phyloP scores from a whole-genome alignment of 2,329 filamentous ascomycete genomes.

The Tympanopsis confertula region DNA sequence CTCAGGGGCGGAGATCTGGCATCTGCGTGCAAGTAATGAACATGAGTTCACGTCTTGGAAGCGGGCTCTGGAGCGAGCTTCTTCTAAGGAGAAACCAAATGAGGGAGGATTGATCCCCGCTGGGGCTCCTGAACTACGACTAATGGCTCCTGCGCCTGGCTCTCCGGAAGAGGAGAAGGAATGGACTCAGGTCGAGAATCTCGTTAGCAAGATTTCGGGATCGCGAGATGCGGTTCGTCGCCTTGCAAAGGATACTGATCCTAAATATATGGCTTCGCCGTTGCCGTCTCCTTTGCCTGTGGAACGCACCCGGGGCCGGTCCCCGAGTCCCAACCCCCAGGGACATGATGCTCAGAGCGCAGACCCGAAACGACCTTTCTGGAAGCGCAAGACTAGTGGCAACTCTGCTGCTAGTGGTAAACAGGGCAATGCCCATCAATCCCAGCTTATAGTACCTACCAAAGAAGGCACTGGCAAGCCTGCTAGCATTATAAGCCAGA shows the following conservation, averaged over 20 bases:
- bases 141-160: neutral
- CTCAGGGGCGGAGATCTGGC: constrained; percentile 94
- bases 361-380: constrained; percentile 65
- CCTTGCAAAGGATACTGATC: constrained; percentile 73
- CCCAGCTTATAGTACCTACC: no score
- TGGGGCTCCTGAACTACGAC: constrained; percentile 7
- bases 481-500: constrained; percentile 23
- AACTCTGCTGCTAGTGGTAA: neutral
- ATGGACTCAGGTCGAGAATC: constrained; percentile 74
- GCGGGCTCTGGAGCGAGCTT: constrained; percentile 67
- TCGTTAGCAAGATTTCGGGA: constrained; percentile 77
- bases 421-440: no score
- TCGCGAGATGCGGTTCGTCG: constrained; percentile 80
- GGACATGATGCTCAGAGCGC: constrained; percentile 40
- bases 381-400: constrained; percentile 77
- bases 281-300: neutral
- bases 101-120: constrained; percentile 11
- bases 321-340: constrained; percentile 22
- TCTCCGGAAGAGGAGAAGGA: constrained; percentile 58
- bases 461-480: constrained; percentile 13
- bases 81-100: constrained; percentile 19
- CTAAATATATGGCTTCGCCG: constrained; percentile 9
- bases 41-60: constrained; percentile 86
- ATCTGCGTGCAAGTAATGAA: constrained; percentile 70
- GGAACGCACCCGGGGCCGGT: neutral